Evolutionary conservation across 805 yeast species (phyloP).

Genomic region (Pichia nanzhaoensis): DNA sequence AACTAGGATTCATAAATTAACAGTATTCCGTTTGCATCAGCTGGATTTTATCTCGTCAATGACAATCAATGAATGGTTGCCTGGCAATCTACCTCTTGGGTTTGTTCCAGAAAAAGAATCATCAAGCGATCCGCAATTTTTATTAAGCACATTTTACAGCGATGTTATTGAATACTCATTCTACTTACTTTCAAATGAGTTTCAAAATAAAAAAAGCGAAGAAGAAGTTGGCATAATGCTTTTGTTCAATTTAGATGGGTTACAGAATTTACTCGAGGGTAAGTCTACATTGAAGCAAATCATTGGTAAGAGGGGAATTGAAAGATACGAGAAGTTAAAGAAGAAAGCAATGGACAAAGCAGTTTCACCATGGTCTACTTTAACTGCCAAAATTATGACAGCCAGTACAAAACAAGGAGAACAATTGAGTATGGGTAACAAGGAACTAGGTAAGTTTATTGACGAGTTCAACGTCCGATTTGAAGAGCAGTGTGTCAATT

Average conservation of each 20-base stretch:
- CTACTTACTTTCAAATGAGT: conserved; percentile 55
- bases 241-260: conserved; percentile 60
- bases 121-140: conserved; percentile 39
- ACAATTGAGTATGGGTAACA: conserved; percentile 47
- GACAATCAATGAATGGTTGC: conserved; percentile 69
- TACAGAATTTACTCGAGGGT: conserved; percentile 66
- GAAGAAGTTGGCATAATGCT: conserved; percentile 62
- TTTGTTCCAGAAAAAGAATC: conserved; percentile 29
- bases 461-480: conserved; percentile 71
- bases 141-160: conserved; percentile 61
- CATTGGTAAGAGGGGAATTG: conserved; percentile 53
- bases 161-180: conserved; percentile 75
- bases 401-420: conserved; percentile 57
- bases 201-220: conserved; percentile 38
- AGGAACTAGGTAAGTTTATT: conserved; percentile 63
- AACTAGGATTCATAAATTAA: conserved; percentile 56
- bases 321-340: conserved; percentile 59
- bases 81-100: conserved; percentile 59
- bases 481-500: conserved; percentile 65
- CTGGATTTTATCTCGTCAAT: conserved; percentile 41
- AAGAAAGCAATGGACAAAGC: conserved; percentile 69
- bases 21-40: conserved; percentile 54
- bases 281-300: conserved; percentile 39
- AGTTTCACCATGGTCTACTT: conserved; percentile 71
- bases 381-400: conserved; percentile 72